phyloP scores from a whole-genome alignment of 1,284 basidiomycete genomes.

The Grifola frondosa region DNA sequence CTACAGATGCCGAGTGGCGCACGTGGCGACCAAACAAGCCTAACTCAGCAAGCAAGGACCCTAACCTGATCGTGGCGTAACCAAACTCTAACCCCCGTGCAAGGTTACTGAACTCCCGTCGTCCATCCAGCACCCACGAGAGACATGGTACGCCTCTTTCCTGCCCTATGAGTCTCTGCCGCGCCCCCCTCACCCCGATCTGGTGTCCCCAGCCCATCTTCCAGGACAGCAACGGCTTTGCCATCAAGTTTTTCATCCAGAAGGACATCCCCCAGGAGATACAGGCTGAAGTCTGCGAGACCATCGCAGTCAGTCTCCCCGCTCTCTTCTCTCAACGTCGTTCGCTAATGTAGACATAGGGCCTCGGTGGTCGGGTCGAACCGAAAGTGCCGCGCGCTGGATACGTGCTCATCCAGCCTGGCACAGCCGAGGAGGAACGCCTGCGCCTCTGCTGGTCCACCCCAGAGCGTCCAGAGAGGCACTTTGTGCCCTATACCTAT shows the following conservation, averaged over 20 bases:
- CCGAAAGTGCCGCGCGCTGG: constrained; percentile 73
- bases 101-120: constrained; percentile 20
- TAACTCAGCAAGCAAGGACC: constrained; percentile 17
- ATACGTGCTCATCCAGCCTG: constrained; percentile 67
- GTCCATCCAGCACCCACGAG: constrained; percentile 1
- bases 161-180: neutral
- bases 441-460: constrained; percentile 68
- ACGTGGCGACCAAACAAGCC: neutral
- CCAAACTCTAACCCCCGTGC: constrained; percentile 33
- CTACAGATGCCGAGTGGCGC: neutral
- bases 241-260: constrained; percentile 79
- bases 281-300: constrained; percentile 67
- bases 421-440: constrained; percentile 67
- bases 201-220: constrained; percentile 53
- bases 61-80: constrained; percentile 30
- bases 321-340: neutral
- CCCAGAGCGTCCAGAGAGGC: constrained; percentile 64
- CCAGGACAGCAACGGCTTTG: constrained; percentile 58
- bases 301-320: constrained; percentile 53
- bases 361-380: constrained; percentile 72
- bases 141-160: constrained; percentile 23
- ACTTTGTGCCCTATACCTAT: constrained; percentile 76
- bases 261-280: constrained; percentile 68
- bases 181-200: constrained; percentile 1
- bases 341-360: constrained; percentile 35